A percentile compares a stretch with the other conserved stretches of the same genome.
Evolutionary conservation across 345 rosid genomes (phyloP).

Genomic region (Syzygium aqueum): DNA sequence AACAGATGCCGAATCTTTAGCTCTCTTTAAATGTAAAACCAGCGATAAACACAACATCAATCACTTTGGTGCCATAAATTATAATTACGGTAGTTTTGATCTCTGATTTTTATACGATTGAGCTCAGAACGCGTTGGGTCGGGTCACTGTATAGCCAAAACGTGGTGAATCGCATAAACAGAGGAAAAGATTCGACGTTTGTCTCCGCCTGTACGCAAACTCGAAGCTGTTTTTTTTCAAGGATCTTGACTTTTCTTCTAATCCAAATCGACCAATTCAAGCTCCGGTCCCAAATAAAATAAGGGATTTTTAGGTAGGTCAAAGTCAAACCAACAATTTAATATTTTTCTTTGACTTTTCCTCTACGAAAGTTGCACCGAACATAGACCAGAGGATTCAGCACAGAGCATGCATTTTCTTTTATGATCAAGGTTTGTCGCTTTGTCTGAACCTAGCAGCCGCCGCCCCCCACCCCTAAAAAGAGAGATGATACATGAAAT

Average conservation of each 20-base stretch:
- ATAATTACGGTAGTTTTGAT: background rate
- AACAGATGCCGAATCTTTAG: rapidly evolving
- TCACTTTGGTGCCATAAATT: background rate
- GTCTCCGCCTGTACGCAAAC: background rate
- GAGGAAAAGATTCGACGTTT: background rate
- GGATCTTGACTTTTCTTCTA: background rate
- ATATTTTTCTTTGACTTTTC: background rate
- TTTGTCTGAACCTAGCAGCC: background rate
- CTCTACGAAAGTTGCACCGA: background rate
- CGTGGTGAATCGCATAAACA: background rate
- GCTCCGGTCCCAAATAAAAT: background rate
- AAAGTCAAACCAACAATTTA: background rate
- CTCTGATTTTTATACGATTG: background rate
- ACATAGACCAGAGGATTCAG: background rate
- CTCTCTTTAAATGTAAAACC: background rate
- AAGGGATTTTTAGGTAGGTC: background rate
- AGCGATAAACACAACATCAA: rapidly evolving
- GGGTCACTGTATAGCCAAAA: no score
- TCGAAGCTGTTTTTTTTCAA: background rate
- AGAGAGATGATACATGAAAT: background rate
- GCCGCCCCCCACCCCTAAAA: background rate
- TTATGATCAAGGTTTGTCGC: background rate
- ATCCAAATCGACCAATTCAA: background rate
- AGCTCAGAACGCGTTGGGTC: background rate
- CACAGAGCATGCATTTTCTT: background rate